Evolutionary conservation across 2,329 filamentous ascomycete genomes (phyloP), one percentile per base, ranked within the genome.

Genomic region (Talaromyces sp.): DNA sequence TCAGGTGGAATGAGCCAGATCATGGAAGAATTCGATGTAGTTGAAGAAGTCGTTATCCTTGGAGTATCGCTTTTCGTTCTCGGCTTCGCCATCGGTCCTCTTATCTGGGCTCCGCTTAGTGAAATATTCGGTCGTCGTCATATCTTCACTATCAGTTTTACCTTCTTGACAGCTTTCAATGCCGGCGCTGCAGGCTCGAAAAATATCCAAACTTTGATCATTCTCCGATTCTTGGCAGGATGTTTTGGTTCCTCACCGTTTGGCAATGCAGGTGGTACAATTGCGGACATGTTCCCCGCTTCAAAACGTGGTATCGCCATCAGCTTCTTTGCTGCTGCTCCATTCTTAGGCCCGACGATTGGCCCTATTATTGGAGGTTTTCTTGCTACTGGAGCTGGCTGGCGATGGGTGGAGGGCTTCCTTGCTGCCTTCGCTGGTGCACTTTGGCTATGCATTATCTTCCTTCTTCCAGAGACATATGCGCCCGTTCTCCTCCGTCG

Each of bases 311-410:
- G 83, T 49, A 63, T 78, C 42, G 86, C 85, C 0, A 81, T 85
- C 55, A 80, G 82, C n/a, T 66, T 88, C 14, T 90, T 88, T 64
- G 82, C 86, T 9, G 79, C 83, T 4, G 84, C 85, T 2, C 86
- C 86, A 0, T 88, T 88, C 64, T 74, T 88, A 46, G 86, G 86
- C 1, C 84, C 86, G 0, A 81, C 82, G 1, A 49, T 73, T 65
- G 84, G 86, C 0, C 87, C 87, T 3, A 83, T 89, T 39, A 80
- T 82, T 13, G 84, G 84, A 49, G 86, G 86, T 1, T 90, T 89
- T 66, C 74, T 88, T 1, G 82, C 82, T 5, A 76, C 84, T 58
- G 75, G 77, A 2, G 80, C 80, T 16, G 86, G 85, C 9, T 89
- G 87, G 87, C 76, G 85, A 60, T 89, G 86, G 87, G 81, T 89